Evolutionary conservation across 2,329 filamentous ascomycete species (phyloP).

Genomic region (Trichoderma sp.): DNA sequence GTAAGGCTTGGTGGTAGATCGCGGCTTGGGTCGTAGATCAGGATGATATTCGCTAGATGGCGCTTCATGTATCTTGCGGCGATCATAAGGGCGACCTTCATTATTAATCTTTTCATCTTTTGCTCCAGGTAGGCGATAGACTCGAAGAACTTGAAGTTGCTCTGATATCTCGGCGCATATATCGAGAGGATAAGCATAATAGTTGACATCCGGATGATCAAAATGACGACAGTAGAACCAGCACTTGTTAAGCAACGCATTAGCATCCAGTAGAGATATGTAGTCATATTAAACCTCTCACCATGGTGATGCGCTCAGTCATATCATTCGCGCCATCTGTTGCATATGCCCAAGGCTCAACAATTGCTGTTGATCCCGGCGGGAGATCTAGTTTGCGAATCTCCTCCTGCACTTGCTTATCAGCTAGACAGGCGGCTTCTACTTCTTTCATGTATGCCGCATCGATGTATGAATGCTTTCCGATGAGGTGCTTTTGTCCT

Average conservation of each 20-base stretch:
- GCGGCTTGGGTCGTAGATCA: neutral
- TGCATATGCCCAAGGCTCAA: neutral
- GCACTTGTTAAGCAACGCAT: neutral
- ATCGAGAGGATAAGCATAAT: neutral
- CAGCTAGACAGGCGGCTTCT: neutral
- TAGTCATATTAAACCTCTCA: neutral
- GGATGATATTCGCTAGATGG: neutral
- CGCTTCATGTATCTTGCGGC: neutral
- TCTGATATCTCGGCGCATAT: neutral
- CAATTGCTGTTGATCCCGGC: neutral
- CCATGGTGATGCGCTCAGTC: neutral
- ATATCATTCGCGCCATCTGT: neutral
- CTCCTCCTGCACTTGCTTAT: neutral
- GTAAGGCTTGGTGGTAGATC: neutral
- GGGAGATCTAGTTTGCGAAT: neutral
- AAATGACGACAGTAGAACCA: neutral
- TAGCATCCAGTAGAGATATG: fast-evolving
- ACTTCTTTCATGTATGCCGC: neutral
- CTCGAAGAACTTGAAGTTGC: neutral
- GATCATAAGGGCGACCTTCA: neutral
- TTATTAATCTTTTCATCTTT: neutral
- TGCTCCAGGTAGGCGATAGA: neutral
- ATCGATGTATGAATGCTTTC: neutral
- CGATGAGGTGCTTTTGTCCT: neutral
- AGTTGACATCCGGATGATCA: neutral